Evolutionary conservation across 2,329 filamentous ascomycete genomes (phyloP).

Genomic region (Penicillium hesseltinei): DNA sequence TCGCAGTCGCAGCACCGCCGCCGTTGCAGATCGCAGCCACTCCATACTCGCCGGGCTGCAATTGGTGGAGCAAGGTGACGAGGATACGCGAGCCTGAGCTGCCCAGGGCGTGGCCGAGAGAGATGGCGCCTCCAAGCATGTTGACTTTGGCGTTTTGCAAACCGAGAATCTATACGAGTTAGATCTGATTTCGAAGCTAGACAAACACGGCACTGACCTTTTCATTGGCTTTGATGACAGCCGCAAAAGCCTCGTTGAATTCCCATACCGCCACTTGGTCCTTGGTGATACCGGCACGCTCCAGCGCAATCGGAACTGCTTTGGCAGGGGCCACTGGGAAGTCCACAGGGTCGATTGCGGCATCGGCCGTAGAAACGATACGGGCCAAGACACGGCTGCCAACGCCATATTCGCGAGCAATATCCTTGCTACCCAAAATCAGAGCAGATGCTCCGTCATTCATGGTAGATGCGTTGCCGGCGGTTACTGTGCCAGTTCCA

Average conservation of each 20-base stretch:
- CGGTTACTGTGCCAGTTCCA: conserved; percentile 85
- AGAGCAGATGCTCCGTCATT: conserved; percentile 93
- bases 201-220: conserved; percentile 55
- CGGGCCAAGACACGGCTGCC: conserved; percentile 80
- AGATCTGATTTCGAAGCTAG: conserved; percentile 10
- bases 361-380: conserved; percentile 83
- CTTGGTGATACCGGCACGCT: conserved; percentile 84
- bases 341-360: conserved; percentile 84
- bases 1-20: conserved; percentile 83
- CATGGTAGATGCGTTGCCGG: conserved; percentile 88
- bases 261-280: conserved; percentile 95
- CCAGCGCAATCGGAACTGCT: conserved; percentile 84
- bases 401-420: conserved; percentile 76
- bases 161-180: conserved; percentile 64
- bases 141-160: conserved; percentile 80
- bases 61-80: conserved; percentile 84
- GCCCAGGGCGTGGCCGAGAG: conserved; percentile 84
- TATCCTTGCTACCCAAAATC: conserved; percentile 75
- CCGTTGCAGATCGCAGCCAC: conserved; percentile 97
- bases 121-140: conserved; percentile 85
- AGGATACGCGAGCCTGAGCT: conserved; percentile 92
- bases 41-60: conserved; percentile 89
- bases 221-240: conserved; percentile 90
- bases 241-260: conserved; percentile 97
- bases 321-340: conserved; percentile 92